Evolutionary conservation across 768 basidiomycete genomes (phyloP), one percentile per base, ranked within the genome.

Genomic region (Trametes punicea): DNA sequence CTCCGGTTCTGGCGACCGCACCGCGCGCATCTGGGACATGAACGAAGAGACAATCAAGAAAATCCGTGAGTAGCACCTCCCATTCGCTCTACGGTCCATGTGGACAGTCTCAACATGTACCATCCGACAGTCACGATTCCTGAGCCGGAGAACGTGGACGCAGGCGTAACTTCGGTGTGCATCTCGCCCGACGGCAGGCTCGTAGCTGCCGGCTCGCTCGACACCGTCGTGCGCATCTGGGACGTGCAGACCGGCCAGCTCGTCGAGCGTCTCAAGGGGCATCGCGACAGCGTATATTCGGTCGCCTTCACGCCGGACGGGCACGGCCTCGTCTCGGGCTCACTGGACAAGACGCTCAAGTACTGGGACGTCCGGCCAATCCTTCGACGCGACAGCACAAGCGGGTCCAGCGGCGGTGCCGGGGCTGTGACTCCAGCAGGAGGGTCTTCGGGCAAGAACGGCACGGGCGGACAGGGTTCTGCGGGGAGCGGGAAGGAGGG

Each of bases 241-340:
- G 87, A 89, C 65, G 82, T 81, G 31, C 59, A 68, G 38, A 79
- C 76, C 0, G 83, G 82, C n/a, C 68, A 73, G 51, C 75, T 84
- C 42, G 68, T 84, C 49, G 83, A 83, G 66, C 73, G 81, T 29
- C 75, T 85, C 57, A 73, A 74, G 63, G 82, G 82, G 1, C 83
- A 85, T 70, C 78, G 76, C 47, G 83, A 85, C 63, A 78, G 77
- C 51, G 83, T 85, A 23, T 85, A 85, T 73, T 77, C 76, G 33
- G 83, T 85, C 44, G 93, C 90, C 26, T 99, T 98, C 72, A 93
- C 91, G 1, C 93, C 93, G 0, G 95, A 97, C 65, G 93, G 93
- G 9, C 83, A 84, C 65, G 84, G 81, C 48, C 77, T 97, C 61
- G 92, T 98, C 4, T 93, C 90, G 59, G 96, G 95, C 34, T 93